Percentiles rank a stretch among this genome's conserved stretches.
These are phyloP conservation scores for Rusavskia elegans DNA, from an alignment of 495 filamentous ascomycete genomes.

Conservation along the genomic window DNA sequence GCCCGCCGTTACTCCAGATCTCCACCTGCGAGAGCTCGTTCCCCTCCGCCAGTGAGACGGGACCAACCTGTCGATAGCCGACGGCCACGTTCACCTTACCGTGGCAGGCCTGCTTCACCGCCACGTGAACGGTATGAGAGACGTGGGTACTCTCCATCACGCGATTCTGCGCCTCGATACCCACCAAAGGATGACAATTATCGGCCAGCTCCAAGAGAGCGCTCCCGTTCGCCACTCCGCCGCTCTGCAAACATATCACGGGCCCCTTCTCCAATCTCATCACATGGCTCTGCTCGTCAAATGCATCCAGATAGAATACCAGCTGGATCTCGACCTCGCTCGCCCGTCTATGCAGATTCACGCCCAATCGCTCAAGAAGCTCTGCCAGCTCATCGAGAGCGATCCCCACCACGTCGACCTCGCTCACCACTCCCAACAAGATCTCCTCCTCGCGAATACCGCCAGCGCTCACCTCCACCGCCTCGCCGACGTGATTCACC, in stretches of 20 bases:
- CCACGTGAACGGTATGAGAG: slow-evolving; percentile 9
- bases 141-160: slow-evolving; percentile 9
- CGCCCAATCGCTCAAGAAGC: slow-evolving; percentile 7
- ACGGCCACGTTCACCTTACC: slow-evolving; percentile 16
- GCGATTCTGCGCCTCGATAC: slow-evolving; percentile 8
- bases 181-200: slow-evolving; percentile 7
- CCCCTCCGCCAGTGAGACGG: slow-evolving; percentile 21
- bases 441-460: slow-evolving; percentile 9
- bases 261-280: slow-evolving; percentile 23
- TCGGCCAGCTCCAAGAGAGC: slow-evolving; percentile 7
- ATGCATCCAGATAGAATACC: slow-evolving; percentile 16
- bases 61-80: slow-evolving; percentile 13
- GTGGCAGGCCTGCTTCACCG: slow-evolving; percentile 8
- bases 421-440: slow-evolving; percentile 11
- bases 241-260: slow-evolving; percentile 19
- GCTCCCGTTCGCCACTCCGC: slow-evolving; percentile 12
- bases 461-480: slow-evolving; percentile 2
- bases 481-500: slow-evolving; percentile 6
- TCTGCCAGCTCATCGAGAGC: slow-evolving; percentile 5
- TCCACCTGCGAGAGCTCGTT: slow-evolving; percentile 22
- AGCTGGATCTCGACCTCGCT: slow-evolving; percentile 14
- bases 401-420: slow-evolving; percentile 10
- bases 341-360: slow-evolving; percentile 12
- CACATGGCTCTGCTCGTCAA: slow-evolving; percentile 23
- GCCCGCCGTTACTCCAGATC: slow-evolving; percentile 28